phyloP scores from a whole-genome alignment of 306 rosid genomes.

The Quercus rubra region DNA sequence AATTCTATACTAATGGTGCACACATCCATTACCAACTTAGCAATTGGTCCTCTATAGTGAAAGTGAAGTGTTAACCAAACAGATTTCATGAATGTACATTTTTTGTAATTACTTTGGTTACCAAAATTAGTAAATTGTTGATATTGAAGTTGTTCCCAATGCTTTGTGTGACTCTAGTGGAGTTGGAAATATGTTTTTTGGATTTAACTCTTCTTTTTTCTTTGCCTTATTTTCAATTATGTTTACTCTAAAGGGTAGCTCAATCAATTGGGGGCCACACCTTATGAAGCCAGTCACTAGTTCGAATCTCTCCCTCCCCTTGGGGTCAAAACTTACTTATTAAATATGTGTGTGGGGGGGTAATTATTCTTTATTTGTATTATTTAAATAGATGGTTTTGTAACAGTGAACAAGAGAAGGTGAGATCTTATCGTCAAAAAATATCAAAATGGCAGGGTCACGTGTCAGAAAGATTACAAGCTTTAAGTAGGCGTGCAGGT shows the following conservation, averaged over 20 bases:
- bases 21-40: background rate
- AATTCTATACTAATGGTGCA: background rate
- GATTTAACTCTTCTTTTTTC: background rate
- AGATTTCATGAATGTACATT: background rate
- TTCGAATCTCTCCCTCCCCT: too few relatives aligned
- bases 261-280: too few relatives aligned
- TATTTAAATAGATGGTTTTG: conserved; percentile 21
- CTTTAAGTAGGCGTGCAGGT: conserved; percentile 77
- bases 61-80: background rate
- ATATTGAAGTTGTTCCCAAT: background rate
- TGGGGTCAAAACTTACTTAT: too few relatives aligned
- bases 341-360: too few relatives aligned
- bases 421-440: conserved; percentile 71
- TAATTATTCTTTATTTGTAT: background rate
- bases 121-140: background rate
- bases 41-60: background rate
- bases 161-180: background rate
- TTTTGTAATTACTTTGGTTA: background rate
- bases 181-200: background rate
- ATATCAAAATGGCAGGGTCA: conserved; percentile 93
- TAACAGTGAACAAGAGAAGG: conserved; percentile 84
- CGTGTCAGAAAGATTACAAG: conserved; percentile 80
- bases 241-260: too few relatives aligned
- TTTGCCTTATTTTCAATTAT: too few relatives aligned
- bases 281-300: too few relatives aligned